A percentile compares a stretch with the other conserved stretches of the same genome.
These are phyloP conservation scores for Pelargonium fulgidum DNA, from an alignment of 441 rosid species.

Conservation along the genomic window DNA sequence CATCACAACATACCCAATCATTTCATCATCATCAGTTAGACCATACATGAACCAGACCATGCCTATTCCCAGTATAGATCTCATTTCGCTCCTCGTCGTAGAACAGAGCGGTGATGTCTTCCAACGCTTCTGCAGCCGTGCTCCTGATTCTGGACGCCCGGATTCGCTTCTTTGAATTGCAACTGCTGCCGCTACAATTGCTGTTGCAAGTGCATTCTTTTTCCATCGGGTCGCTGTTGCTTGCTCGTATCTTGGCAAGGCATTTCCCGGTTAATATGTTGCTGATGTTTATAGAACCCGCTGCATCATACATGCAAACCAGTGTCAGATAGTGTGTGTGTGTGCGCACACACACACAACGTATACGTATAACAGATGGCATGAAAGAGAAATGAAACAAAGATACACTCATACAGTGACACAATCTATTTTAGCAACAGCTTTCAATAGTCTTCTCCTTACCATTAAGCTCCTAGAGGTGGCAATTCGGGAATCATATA, in stretches of 20 bases:
- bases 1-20: too few relatives aligned
- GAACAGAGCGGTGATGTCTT: conserved; percentile 90
- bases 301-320: conserved; percentile 25
- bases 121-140: conserved; percentile 73
- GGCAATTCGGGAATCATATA: too few relatives aligned
- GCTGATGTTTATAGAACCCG: conserved; percentile 88
- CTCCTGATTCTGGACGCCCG: conserved; percentile 38
- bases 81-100: conserved; percentile 94
- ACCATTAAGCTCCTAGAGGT: too few relatives aligned
- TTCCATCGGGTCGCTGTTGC: conserved; percentile 45
- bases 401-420: too few relatives aligned
- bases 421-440: too few relatives aligned
- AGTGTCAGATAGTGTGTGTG: neutral
- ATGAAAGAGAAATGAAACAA: too few relatives aligned
- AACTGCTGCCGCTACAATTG: conserved; percentile 27
- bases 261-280: conserved; percentile 92
- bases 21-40: conserved; percentile 45
- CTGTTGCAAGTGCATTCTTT: conserved; percentile 24
- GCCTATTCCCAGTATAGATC: conserved; percentile 84
- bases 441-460: too few relatives aligned
- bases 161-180: conserved; percentile 27
- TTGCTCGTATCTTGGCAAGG: conserved; percentile 69
- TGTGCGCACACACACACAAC: too few relatives aligned
- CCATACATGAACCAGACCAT: conserved; percentile 91
- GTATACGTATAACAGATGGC: too few relatives aligned